Evolutionary conservation across 1,139 yeast species (phyloP).

Genomic region (Zygosaccharomyces sapae): DNA sequence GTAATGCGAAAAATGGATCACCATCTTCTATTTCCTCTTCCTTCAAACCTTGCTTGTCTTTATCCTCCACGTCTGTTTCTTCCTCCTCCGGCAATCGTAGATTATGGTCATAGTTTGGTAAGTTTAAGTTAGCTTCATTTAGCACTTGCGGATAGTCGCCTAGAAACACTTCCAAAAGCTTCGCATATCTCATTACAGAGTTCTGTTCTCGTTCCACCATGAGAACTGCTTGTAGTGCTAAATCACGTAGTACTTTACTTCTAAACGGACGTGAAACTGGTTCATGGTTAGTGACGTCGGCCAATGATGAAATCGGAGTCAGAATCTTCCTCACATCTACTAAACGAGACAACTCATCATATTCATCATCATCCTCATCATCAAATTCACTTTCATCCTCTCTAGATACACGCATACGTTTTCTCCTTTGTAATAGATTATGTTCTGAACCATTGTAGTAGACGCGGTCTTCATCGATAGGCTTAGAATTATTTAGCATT

Average conservation of each 20-base stretch:
- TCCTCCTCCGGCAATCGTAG: conserved; percentile 32
- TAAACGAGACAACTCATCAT: conserved; percentile 38
- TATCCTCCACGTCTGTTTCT: conserved; percentile 25
- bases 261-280: conserved; percentile 64
- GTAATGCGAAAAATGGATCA: conserved; percentile 66
- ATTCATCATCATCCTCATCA: conserved; percentile 38
- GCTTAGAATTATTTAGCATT: conserved; percentile 37
- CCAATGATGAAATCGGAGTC: conserved; percentile 75
- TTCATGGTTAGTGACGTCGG: conserved; percentile 70
- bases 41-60: conserved; percentile 15
- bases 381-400: conserved; percentile 32
- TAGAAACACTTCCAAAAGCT: conserved; percentile 68
- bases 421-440: conserved; percentile 31
- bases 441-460: conserved; percentile 38
- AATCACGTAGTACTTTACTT: conserved; percentile 45
- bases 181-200: conserved; percentile 64
- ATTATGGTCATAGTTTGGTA: conserved; percentile 69
- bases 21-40: conserved; percentile 33
- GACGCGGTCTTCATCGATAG: conserved; percentile 37
- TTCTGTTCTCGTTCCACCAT: conserved; percentile 76
- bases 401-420: conserved; percentile 31
- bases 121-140: conserved; percentile 57
- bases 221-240: conserved; percentile 70
- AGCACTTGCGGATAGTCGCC: conserved; percentile 81
- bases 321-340: conserved; percentile 53